Percentiles rank a stretch among this genome's conserved stretches.
These are phyloP conservation scores for Leccinum subgranulosum DNA, from an alignment of 768 basidiomycete species.

Conservation along the genomic window DNA sequence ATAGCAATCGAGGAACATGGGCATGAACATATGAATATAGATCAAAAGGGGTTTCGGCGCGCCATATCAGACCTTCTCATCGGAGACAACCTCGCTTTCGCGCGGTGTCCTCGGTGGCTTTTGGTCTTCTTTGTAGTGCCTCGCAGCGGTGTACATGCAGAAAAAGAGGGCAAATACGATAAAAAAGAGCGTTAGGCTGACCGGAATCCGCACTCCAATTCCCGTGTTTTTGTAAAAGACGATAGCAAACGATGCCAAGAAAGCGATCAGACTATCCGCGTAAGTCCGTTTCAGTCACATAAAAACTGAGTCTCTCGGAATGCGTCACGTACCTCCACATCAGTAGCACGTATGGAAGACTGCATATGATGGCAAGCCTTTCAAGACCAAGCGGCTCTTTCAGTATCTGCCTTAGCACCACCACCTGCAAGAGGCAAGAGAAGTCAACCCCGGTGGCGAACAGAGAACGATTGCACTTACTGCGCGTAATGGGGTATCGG, in stretches of 20 bases:
- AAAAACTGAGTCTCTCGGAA: neutral
- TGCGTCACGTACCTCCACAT: slow-evolving; percentile 36
- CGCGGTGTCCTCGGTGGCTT: neutral
- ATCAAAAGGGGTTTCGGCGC: neutral
- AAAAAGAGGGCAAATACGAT: slow-evolving; percentile 25
- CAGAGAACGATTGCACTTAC: slow-evolving; percentile 6
- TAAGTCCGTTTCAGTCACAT: neutral
- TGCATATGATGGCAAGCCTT: slow-evolving; percentile 38
- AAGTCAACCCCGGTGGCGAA: neutral
- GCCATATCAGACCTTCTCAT: slow-evolving; percentile 2
- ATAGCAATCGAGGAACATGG: neutral
- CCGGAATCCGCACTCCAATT: slow-evolving; percentile 24
- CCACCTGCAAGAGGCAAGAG: slow-evolving; percentile 12
- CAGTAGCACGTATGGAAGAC: slow-evolving; percentile 39
- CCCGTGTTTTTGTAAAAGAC: slow-evolving; percentile 29
- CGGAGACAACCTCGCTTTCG: neutral
- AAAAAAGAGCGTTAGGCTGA: slow-evolving; percentile 23
- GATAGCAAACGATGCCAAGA: slow-evolving; percentile 30
- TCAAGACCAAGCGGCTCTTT: slow-evolving; percentile 31
- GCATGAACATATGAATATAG: neutral
- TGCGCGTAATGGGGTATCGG: slow-evolving; percentile 30
- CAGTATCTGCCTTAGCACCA: slow-evolving; percentile 28
- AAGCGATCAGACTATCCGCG: slow-evolving; percentile 31
- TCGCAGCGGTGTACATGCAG: slow-evolving; percentile 27
- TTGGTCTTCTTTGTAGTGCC: slow-evolving; percentile 15